Conservation (phyloP, 2,329 filamentous ascomycete species). For the Penicillium paneum region DNA sequence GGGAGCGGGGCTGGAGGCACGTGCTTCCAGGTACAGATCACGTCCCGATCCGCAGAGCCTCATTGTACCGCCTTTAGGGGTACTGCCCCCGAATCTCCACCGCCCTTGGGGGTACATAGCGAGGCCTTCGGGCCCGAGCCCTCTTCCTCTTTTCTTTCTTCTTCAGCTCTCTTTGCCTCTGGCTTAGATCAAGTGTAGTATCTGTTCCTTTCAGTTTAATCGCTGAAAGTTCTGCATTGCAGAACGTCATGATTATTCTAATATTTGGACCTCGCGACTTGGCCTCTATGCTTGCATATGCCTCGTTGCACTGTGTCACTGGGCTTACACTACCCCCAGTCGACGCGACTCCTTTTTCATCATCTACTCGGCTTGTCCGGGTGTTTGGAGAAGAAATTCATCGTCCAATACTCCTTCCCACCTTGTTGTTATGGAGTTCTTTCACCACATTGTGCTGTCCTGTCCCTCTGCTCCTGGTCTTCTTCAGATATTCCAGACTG, state of each 20-base stretch:
- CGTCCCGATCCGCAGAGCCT: too few relatives aligned
- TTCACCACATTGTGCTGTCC: not conserved
- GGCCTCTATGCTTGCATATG: slow-evolving; percentile 71
- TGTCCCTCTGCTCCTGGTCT: not conserved
- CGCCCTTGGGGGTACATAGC: not conserved
- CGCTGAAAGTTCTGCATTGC: slow-evolving; percentile 74
- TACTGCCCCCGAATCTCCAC: not conserved
- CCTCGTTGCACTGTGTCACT: slow-evolving; percentile 63
- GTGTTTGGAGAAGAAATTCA: slow-evolving; percentile 54
- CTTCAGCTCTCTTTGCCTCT: slow-evolving; percentile 51
- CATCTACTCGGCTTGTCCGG: slow-evolving; percentile 51
- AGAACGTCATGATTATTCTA: slow-evolving; percentile 72
- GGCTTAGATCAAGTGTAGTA: slow-evolving; percentile 90
- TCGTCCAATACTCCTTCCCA: not conserved
- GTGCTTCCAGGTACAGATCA: too few relatives aligned
- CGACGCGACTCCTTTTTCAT: slow-evolving; percentile 63
- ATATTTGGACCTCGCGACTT: slow-evolving; percentile 61
- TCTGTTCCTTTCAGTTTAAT: slow-evolving; percentile 98
- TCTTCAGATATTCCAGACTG: not conserved
- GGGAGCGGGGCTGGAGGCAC: too few relatives aligned
- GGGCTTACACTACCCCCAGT: slow-evolving; percentile 70
- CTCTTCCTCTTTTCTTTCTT: slow-evolving; percentile 40
- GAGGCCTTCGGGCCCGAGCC: slow-evolving; percentile 6
- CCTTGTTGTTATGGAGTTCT: not conserved
- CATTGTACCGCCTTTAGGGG: not conserved